These are phyloP conservation scores for Xylariales sp. DNA, from an alignment of 2,329 filamentous ascomycete species.

Conservation along the genomic window DNA sequence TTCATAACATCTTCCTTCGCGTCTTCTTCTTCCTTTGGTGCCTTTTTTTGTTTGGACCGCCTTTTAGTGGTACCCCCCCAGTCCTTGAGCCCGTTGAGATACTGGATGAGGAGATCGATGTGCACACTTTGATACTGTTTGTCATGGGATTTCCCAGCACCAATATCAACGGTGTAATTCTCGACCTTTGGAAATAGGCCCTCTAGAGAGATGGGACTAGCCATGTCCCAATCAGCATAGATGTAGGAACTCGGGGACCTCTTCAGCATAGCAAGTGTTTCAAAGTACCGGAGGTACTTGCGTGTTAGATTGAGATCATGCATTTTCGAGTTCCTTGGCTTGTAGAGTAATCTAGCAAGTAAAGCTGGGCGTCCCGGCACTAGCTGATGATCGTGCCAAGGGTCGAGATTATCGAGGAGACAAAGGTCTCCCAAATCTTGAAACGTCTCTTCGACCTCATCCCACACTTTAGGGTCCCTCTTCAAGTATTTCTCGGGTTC, in stretches of 20 bases:
- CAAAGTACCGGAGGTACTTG: slow-evolving; percentile 43
- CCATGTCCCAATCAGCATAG: slow-evolving; percentile 39
- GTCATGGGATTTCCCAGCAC: slow-evolving; percentile 32
- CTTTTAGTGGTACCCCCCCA: slow-evolving; percentile 15
- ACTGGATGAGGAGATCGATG: slow-evolving; percentile 38
- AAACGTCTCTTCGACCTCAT: slow-evolving; percentile 17
- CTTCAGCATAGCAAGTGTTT: slow-evolving; percentile 46
- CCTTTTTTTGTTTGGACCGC: neutral
- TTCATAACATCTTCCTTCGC: slow-evolving; percentile 10
- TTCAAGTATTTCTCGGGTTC: slow-evolving; percentile 36
- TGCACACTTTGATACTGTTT: slow-evolving; percentile 43
- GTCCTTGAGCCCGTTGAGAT: slow-evolving; percentile 37
- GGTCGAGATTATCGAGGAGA: slow-evolving; percentile 23
- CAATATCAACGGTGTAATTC: slow-evolving; percentile 45
- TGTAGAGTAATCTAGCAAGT: slow-evolving; percentile 39
- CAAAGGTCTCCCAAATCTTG: slow-evolving; percentile 19
- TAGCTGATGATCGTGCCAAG: slow-evolving; percentile 37
- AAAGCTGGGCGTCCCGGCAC: slow-evolving; percentile 41
- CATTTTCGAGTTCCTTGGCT: neutral
- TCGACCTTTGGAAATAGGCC: slow-evolving; percentile 45
- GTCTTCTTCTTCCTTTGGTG: slow-evolving; percentile 26
- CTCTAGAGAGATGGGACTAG: slow-evolving; percentile 38
- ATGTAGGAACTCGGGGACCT: slow-evolving; percentile 45
- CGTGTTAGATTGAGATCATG: slow-evolving; percentile 41
- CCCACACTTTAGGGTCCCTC: slow-evolving; percentile 7